Base-by-base conservation (phyloP, 805 yeast genomes). In the Wickerhamiella occidentalis region DNA sequence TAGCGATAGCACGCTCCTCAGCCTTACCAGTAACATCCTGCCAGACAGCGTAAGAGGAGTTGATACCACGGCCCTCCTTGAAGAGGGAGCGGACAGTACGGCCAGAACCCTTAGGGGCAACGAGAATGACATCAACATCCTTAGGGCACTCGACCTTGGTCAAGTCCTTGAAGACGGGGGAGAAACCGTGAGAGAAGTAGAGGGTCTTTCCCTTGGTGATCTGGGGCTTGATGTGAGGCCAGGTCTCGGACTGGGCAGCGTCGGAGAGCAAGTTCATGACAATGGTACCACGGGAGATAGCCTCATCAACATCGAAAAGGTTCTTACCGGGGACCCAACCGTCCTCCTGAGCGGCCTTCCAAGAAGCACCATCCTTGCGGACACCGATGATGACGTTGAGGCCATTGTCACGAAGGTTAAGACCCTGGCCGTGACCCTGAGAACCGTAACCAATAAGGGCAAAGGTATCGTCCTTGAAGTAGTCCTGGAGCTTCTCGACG, bases 291-390 rank as follows among this genome's bases (percentile, higher is more conserved):
- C 77, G 82, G 64, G 68, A 61, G 68, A 92, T 81, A 63, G 98
- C 98, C 76, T 90, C 97, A 60, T 77, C 76, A 59, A 92, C 96
- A 58, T 82, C 88, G 71, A 92, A 92, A 70, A 92, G 79, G 80
- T 83, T 92, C 78, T 90, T 85, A 70, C 98, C 98, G 71, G 96
- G 96, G 61, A 92, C 95, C 98, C 98, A 92, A 64, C 98, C 98
- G 71, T 92, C 98, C 74, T 92, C 98, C 63, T 86, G 74, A 66
- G 98, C 98, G 61, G 96, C 95, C 77, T 90, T 90, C 98, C 98
- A 92, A 52, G 97, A 92, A 59, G 96, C 92, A 78, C 98, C 98
- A 68, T 85, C 73, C 79, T 92, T 86, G 74, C 98, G 81, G 64
- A 92, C 98, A 80, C 98, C 98, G 61, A 92, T 77, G 69, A 92